Percentiles rank a stretch among this genome's conserved stretches.
These are phyloP conservation scores for Angomonas desouzai DNA, from an alignment of 208 protist genomes.

Conservation along the genomic window DNA sequence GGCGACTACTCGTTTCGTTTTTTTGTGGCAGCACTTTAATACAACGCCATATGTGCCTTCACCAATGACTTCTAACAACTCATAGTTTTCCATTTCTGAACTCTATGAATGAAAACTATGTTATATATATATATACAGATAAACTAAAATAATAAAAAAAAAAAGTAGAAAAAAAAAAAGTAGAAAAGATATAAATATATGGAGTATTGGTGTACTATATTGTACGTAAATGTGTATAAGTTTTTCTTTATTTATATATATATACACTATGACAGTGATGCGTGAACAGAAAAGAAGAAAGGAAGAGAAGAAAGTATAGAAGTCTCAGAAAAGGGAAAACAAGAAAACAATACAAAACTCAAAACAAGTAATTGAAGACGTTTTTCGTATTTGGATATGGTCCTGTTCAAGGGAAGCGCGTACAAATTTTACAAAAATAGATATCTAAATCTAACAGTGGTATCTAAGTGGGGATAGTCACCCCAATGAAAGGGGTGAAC, in stretches of 20 bases:
- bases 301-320: too few species aligned
- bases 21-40: slow-evolving; percentile 83
- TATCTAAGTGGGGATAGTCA: too few species aligned
- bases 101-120: not conserved
- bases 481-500: too few species aligned
- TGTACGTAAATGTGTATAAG: too few species aligned
- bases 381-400: too few species aligned
- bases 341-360: too few species aligned
- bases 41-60: slow-evolving; percentile 95
- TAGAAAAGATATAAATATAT: slow-evolving; percentile 6
- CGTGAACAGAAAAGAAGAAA: too few species aligned
- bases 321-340: too few species aligned
- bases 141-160: slow-evolving; percentile 15
- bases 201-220: not conserved
- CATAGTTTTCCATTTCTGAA: slow-evolving; percentile 64
- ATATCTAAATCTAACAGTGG: slow-evolving; percentile 3
- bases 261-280: too few species aligned
- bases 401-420: too few species aligned
- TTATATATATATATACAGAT: slow-evolving; percentile 10
- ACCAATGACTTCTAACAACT: slow-evolving; percentile 75
- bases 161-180: slow-evolving; percentile 8
- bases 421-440: not conserved
- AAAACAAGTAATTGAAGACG: too few species aligned
- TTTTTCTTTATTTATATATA: too few species aligned
- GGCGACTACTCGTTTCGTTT: slow-evolving; percentile 80